Evolutionary conservation across 2,329 filamentous ascomycete species (phyloP).

Genomic region (Alternaria panax): DNA sequence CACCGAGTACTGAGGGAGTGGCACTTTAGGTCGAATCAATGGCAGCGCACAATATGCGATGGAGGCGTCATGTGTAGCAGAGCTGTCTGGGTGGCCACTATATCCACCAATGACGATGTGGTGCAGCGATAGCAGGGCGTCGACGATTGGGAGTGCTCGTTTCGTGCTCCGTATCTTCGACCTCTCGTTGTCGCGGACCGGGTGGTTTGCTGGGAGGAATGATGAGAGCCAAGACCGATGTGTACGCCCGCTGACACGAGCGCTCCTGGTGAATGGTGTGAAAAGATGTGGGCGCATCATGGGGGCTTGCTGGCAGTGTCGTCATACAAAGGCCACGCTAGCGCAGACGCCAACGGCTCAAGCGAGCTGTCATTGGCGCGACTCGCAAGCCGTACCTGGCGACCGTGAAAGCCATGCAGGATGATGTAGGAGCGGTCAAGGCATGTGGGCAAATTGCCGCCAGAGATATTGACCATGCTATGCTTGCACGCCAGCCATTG

Average conservation of each 20-base stretch:
- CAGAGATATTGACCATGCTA: constrained; percentile 5
- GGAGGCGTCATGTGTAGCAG: constrained; percentile 15
- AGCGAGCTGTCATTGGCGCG: constrained; percentile 22
- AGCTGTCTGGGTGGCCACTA: constrained; percentile 19
- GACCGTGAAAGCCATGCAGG: constrained; percentile 23
- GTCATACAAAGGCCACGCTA: constrained; percentile 13
- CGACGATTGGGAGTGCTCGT: background rate
- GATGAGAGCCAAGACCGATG: constrained; percentile 38
- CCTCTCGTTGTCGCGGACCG: constrained; percentile 23
- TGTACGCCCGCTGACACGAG: constrained; percentile 29
- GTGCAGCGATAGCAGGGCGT: background rate
- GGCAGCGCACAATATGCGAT: background rate
- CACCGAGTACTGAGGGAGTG: background rate
- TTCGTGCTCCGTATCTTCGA: constrained; percentile 16
- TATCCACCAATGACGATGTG: constrained; percentile 27
- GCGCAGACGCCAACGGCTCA: constrained; percentile 11
- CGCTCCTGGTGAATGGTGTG: constrained; percentile 12
- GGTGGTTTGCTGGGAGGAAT: constrained; percentile 23
- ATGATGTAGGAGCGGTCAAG: constrained; percentile 31
- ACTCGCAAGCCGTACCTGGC: constrained; percentile 24
- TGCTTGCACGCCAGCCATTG: constrained; percentile 7
- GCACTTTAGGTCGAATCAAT: background rate
- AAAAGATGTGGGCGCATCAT: constrained; percentile 21
- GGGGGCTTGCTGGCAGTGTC: constrained; percentile 23
- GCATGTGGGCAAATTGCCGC: constrained; percentile 17